Percentiles rank a stretch among this genome's conserved stretches.
These are phyloP conservation scores for Myriangium duriaei DNA, from an alignment of 2,329 filamentous ascomycete genomes.

Conservation along the genomic window DNA sequence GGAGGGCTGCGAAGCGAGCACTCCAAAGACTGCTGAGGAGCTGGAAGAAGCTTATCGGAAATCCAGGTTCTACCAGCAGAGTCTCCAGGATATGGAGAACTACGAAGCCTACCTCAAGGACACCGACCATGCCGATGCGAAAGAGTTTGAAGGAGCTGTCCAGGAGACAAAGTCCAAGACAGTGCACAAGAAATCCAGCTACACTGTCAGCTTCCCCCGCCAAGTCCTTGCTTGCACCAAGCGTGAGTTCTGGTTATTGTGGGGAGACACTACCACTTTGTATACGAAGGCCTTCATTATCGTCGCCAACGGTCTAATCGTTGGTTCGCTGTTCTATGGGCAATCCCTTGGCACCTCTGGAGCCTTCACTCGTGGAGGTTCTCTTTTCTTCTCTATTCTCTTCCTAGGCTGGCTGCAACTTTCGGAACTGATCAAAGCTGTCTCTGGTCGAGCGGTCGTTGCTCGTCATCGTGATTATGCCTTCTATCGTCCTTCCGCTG, in stretches of 20 bases:
- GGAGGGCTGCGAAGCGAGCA: constrained; percentile 49
- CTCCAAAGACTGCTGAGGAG: constrained; percentile 57
- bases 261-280: constrained; percentile 61
- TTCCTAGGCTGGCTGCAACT: constrained; percentile 62
- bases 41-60: constrained; percentile 54
- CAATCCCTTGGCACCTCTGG: constrained; percentile 46
- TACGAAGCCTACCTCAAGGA: constrained; percentile 47
- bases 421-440: constrained; percentile 65
- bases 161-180: constrained; percentile 53
- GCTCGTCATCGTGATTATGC: constrained; percentile 56
- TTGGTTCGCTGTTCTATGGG: constrained; percentile 68
- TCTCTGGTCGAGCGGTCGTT: constrained; percentile 57
- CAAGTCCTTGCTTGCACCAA: constrained; percentile 59
- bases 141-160: constrained; percentile 53
- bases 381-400: constrained; percentile 53
- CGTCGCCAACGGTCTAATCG: constrained; percentile 59
- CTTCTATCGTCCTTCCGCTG: constrained; percentile 57
- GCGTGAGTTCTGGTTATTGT: constrained; percentile 67
- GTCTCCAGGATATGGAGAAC: constrained; percentile 47
- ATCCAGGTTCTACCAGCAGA: constrained; percentile 48
- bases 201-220: constrained; percentile 60
- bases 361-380: constrained; percentile 50
- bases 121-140: constrained; percentile 47
- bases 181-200: constrained; percentile 56
- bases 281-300: constrained; percentile 73